phyloP scores from a whole-genome alignment of 305 asterid species.

The Fraxinus xanthoxyloides region DNA sequence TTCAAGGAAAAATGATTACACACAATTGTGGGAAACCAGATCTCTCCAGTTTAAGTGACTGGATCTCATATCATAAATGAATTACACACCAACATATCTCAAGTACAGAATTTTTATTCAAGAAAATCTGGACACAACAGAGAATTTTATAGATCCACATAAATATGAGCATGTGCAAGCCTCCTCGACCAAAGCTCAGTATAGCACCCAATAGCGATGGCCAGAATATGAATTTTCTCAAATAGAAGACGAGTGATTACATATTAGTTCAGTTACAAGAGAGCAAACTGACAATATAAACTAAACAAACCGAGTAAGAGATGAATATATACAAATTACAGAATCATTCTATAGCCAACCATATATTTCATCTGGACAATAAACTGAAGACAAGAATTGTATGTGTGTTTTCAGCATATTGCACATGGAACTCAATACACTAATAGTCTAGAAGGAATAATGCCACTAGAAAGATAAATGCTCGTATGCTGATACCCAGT shows the following conservation, averaged over 20 bases:
- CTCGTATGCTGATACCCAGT: neutral
- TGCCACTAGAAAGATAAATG: neutral
- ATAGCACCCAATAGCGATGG: neutral
- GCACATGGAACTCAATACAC: neutral
- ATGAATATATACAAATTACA: neutral
- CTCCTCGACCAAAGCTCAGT: slow-evolving; percentile 6
- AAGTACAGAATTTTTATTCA: neutral
- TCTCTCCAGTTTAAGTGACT: slow-evolving; percentile 5
- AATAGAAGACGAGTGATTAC: neutral
- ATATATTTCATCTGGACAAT: neutral
- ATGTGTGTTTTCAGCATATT: neutral
- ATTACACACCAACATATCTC: slow-evolving; percentile 9
- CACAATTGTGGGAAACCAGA: neutral
- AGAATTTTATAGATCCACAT: slow-evolving; percentile 18
- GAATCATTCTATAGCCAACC: neutral
- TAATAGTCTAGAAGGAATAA: neutral
- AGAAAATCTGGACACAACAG: slow-evolving; percentile 12
- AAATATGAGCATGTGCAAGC: neutral
- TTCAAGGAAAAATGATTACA: neutral
- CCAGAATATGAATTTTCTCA: neutral
- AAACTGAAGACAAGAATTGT: neutral
- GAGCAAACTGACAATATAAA: neutral
- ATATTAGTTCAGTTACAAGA: neutral
- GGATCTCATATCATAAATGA: slow-evolving; percentile 7
- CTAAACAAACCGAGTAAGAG: neutral